These are phyloP conservation scores for Cyclotella choctawhatcheeana DNA, from an alignment of 108 stramenopile species.

Conservation along the genomic window DNA sequence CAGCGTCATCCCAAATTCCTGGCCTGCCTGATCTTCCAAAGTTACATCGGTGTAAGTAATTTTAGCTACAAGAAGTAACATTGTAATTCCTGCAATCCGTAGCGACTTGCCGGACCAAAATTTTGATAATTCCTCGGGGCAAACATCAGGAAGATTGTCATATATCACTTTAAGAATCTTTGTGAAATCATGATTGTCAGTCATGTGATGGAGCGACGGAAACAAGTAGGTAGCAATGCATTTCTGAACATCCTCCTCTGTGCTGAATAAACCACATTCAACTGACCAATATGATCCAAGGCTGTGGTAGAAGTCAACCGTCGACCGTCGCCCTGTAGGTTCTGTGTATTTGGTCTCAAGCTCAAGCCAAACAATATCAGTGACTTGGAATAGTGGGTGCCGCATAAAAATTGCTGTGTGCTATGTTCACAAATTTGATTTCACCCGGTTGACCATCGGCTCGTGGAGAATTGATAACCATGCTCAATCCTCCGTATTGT, in stretches of 20 bases:
- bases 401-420: constrained; percentile 11
- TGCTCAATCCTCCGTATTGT: constrained; percentile 1
- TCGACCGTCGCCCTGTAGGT: neutral
- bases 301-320: constrained; percentile 14
- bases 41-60: constrained; percentile 3
- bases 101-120: constrained; percentile 1
- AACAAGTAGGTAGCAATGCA: neutral
- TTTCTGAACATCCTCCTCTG: neutral
- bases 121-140: constrained; percentile 3
- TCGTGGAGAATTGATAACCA: neutral
- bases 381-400: constrained; percentile 9
- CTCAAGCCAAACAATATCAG: constrained; percentile 15
- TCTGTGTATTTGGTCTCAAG: neutral
- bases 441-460: constrained; percentile 16
- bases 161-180: constrained; percentile 5
- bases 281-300: constrained; percentile 17
- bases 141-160: neutral
- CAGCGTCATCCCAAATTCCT: constrained; percentile 2
- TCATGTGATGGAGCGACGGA: constrained; percentile 10
- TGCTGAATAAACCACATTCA: constrained; percentile 6
- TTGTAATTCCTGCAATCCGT: neutral
- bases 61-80: neutral
- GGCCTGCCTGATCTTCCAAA: neutral
- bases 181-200: constrained; percentile 4
- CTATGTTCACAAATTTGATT: constrained; percentile 20